phyloP scores from a whole-genome alignment of 2,329 filamentous ascomycete genomes.

The Pseudogymnoascus verrucosus region DNA sequence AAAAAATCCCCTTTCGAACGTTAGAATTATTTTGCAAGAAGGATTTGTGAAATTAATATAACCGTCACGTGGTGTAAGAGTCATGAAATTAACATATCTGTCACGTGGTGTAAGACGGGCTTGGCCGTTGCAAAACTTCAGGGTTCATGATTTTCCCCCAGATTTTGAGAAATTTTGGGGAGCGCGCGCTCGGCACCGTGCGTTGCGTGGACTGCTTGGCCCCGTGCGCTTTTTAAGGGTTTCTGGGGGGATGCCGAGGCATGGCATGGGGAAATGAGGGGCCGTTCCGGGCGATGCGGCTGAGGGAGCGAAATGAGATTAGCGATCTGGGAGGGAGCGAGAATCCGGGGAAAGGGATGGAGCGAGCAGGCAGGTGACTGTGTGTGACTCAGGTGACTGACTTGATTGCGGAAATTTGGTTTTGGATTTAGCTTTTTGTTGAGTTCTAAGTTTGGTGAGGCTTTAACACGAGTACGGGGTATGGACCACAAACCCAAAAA shows the following conservation, averaged over 20 bases:
- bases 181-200: neutral
- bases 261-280: neutral
- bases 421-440: neutral
- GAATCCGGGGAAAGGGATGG: neutral
- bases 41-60: too few relatives aligned
- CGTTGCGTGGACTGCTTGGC: neutral
- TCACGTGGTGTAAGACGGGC: too few relatives aligned
- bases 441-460: neutral
- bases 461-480: neutral
- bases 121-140: too few relatives aligned
- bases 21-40: too few relatives aligned
- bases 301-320: neutral
- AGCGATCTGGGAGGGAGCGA: neutral
- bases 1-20: too few relatives aligned
- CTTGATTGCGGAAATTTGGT: neutral
- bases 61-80: too few relatives aligned
- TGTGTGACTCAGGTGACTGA: neutral
- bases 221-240: neutral
- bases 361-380: neutral
- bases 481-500: too few relatives aligned
- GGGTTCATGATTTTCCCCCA: neutral
- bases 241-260: neutral
- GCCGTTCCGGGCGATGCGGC: neutral
- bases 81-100: too few relatives aligned
- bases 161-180: neutral